Evolutionary conservation across 73 alveolate genomes (phyloP).

Genomic region (Stentor coeruleus): DNA sequence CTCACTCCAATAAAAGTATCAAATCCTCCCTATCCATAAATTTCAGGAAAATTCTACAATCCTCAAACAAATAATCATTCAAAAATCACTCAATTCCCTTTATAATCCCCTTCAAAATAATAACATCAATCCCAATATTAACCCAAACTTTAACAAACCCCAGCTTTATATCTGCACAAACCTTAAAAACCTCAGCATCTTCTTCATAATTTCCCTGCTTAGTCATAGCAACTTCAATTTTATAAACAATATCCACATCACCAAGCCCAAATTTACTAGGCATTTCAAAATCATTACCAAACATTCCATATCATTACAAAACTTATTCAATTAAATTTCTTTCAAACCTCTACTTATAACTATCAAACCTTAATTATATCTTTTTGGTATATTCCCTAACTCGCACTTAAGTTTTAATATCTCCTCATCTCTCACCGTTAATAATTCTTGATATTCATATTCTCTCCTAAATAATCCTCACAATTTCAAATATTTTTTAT

Average conservation of each 20-base stretch:
- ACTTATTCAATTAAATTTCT: constrained; percentile 35
- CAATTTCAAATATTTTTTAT: not conserved
- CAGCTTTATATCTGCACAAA: constrained; percentile 74
- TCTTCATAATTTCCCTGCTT: constrained; percentile 47
- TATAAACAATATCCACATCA: constrained; percentile 79
- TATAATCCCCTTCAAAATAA: constrained; percentile 44
- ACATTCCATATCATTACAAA: constrained; percentile 46
- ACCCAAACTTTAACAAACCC: constrained; percentile 83
- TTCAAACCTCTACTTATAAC: constrained; percentile 35
- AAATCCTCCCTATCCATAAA: constrained; percentile 46
- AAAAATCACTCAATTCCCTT: constrained; percentile 61
- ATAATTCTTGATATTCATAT: constrained; percentile 10
- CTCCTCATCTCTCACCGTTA: constrained; percentile 22
- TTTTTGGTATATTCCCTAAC: not conserved
- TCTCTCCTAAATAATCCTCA: not conserved
- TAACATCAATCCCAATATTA: constrained; percentile 74
- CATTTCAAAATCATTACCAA: constrained; percentile 38
- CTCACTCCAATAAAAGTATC: constrained; percentile 41
- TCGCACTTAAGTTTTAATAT: not conserved
- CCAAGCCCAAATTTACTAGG: constrained; percentile 55
- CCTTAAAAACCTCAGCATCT: constrained; percentile 58
- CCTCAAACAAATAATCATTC: constrained; percentile 70
- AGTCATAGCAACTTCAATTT: constrained; percentile 88
- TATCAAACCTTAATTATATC: constrained; percentile 8
- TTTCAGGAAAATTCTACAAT: constrained; percentile 50